Conservation (phyloP, 192 early-diverging fungal genomes). For the Coemansia pectinata region DNA sequence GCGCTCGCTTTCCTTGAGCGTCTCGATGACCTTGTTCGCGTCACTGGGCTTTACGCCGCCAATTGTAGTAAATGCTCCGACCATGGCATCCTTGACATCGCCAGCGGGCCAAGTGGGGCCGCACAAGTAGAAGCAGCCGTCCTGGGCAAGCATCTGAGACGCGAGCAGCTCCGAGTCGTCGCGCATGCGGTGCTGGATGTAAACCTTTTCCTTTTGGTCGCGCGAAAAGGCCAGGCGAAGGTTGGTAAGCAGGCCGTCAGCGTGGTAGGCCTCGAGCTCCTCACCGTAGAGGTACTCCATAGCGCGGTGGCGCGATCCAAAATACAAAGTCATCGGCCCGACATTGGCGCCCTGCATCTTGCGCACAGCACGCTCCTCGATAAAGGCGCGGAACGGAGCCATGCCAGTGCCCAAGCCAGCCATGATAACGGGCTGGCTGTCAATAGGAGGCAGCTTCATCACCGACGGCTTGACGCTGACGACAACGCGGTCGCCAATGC, state of each 20-base stretch:
- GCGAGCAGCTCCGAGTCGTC: constrained; percentile 76
- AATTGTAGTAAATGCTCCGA: constrained; percentile 67
- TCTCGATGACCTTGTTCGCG: constrained; percentile 76
- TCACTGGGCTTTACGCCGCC: constrained; percentile 62
- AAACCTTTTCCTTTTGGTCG: constrained; percentile 92
- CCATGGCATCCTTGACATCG: constrained; percentile 91
- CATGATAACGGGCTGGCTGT: constrained; percentile 90
- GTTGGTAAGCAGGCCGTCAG: constrained; percentile 85
- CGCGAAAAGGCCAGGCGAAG: constrained; percentile 92
- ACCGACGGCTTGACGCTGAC: constrained; percentile 96
- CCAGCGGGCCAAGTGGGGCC: constrained; percentile 96
- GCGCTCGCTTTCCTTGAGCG: constrained; percentile 88
- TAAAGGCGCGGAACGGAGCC: constrained; percentile 98
- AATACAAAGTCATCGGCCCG: constrained; percentile 95
- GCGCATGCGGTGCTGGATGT: constrained; percentile 95
- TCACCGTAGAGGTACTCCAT: constrained; percentile 97
- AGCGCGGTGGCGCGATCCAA: constrained; percentile 91
- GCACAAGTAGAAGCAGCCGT: constrained; percentile 94
- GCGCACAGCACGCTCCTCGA: constrained; percentile 87
- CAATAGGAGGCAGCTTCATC: constrained; percentile 88
- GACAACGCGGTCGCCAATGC: constrained; percentile 69
- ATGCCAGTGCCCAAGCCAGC: constrained; percentile 97
- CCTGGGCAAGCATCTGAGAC: constrained; percentile 71
- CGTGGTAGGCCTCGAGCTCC: constrained; percentile 92
- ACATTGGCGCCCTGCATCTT: constrained; percentile 75